Evolutionary conservation across 2,329 filamentous ascomycete genomes (phyloP), one percentile per base, ranked within the genome.

Genomic region (Fusarium multiceps): DNA sequence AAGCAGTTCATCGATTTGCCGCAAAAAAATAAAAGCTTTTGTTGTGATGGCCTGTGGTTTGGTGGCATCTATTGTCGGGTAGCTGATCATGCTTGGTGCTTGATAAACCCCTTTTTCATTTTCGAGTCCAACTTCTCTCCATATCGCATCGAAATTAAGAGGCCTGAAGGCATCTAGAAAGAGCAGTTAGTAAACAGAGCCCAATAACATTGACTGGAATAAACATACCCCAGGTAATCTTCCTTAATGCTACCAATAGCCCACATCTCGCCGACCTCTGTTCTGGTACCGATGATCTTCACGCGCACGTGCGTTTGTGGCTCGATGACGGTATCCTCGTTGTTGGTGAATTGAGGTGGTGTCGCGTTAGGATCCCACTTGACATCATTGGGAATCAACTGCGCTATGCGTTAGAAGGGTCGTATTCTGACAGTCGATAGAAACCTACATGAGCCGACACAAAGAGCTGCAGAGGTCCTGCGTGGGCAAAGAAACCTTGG

Each of bases 171-270:
- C 77, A 79, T 47, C 77, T 79, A 48, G 34, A 37, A 25, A 48
- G 43, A 4, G 32, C 37, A 8, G 55, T 75, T 57, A 75, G 67
- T 55, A 65, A 56, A 7, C 11, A 42, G 23, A 23, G 25, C 21
- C 43, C 21, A 51, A 43, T 28, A 16, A 25, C 27, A n/a, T 46
- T 32, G 23, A n/a, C 18, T 25, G 21, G 16, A 55, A 23, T 37
- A 9, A 48, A 54, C 77, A 47, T 84, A 91, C 89, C 89, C 89
- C 42, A 92, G 85, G 76, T 90, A 92, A 77, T 92, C 89, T 78
- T 91, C 95, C 82, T 97, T 97, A 83, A 99, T 98, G 73, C 93
- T 98, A 65, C 94, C 96, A 80, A 99, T 97, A 40, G 95, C 96
- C 87, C 92, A 98, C 88, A 99, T 97, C 79, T 93, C 92, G 68